Percentiles rank a stretch among this genome's conserved stretches.
Conservation (phyloP, 2,329 filamentous ascomycete species). For the Aureobasidium vineae region DNA sequence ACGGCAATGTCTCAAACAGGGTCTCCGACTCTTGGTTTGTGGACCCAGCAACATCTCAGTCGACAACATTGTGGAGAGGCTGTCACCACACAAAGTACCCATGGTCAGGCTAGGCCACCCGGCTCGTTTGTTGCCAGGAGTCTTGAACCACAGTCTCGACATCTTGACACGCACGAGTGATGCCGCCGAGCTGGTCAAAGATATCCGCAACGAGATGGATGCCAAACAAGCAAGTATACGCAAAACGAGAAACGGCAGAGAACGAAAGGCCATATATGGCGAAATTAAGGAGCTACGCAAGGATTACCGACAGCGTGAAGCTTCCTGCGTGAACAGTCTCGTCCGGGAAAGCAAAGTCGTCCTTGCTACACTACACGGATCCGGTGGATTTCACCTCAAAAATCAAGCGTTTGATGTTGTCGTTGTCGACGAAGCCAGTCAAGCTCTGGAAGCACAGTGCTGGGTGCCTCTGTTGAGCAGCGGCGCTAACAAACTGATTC, state of each 20-base stretch:
- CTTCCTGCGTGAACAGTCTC: slow-evolving; percentile 72
- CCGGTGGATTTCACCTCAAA: slow-evolving; percentile 78
- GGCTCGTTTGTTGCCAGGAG: slow-evolving; percentile 81
- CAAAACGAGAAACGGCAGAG: slow-evolving; percentile 78
- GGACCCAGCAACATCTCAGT: slow-evolving; percentile 96
- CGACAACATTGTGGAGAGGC: slow-evolving; percentile 94
- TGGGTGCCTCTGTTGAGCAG: slow-evolving; percentile 81
- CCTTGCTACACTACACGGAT: slow-evolving; percentile 86
- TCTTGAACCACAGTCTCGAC: slow-evolving; percentile 86
- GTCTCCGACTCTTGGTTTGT: slow-evolving; percentile 81
- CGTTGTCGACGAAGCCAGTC: slow-evolving; percentile 92
- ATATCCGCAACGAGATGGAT: slow-evolving; percentile 91
- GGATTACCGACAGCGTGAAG: slow-evolving; percentile 84
- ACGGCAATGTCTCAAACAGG: slow-evolving; percentile 75
- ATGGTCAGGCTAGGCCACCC: slow-evolving; percentile 92
- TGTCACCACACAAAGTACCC: slow-evolving; percentile 78
- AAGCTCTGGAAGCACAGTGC: slow-evolving; percentile 93
- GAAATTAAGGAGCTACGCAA: slow-evolving; percentile 83
- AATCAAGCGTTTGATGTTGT: slow-evolving; percentile 86
- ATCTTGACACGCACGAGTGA: slow-evolving; percentile 88
- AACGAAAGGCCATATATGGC: slow-evolving; percentile 76
- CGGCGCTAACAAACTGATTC: slow-evolving; percentile 74
- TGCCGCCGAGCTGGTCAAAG: slow-evolving; percentile 81
- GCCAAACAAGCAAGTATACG: slow-evolving; percentile 82
- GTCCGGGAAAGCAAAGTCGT: slow-evolving; percentile 80